These are phyloP conservation scores for Alternaria brassicicola DNA, from an alignment of 2,329 filamentous ascomycete species.

Conservation along the genomic window DNA sequence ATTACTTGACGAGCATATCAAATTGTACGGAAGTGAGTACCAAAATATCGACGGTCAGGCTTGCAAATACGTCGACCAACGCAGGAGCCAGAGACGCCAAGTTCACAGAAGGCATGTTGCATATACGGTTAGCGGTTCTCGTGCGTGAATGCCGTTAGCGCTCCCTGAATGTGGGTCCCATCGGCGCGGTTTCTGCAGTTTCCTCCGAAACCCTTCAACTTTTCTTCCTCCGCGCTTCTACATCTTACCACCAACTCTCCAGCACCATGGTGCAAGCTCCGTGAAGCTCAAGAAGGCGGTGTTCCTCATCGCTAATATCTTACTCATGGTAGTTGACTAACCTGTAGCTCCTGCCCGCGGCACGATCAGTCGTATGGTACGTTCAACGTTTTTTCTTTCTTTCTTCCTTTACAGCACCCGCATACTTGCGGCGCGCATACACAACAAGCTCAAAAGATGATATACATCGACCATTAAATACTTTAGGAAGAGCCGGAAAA, in stretches of 20 bases:
- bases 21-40: not conserved
- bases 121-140: not conserved
- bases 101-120: not conserved
- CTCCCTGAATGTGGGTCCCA: conserved; percentile 6
- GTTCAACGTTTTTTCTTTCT: conserved; percentile 11
- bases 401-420: conserved; percentile 5
- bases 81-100: not conserved
- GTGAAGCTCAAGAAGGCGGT: not conserved
- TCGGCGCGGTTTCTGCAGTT: conserved; percentile 7
- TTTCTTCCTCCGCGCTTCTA: conserved; percentile 9
- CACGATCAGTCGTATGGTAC: conserved; percentile 10
- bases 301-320: not conserved
- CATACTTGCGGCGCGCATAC: conserved; percentile 1
- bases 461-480: conserved; percentile 46
- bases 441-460: conserved; percentile 44
- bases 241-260: not conserved
- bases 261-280: not conserved
- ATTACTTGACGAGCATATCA: not conserved
- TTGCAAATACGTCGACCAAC: not conserved
- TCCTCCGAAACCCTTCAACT: conserved; percentile 7
- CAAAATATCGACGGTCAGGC: not conserved
- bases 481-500: conserved; percentile 62
- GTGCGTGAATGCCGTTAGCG: conserved; percentile 9
- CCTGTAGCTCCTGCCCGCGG: not conserved
- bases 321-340: not conserved